A percentile compares a stretch with the other conserved stretches of the same genome.
phyloP scores from a whole-genome alignment of 768 basidiomycete species.

The Calocybe cyanea region DNA sequence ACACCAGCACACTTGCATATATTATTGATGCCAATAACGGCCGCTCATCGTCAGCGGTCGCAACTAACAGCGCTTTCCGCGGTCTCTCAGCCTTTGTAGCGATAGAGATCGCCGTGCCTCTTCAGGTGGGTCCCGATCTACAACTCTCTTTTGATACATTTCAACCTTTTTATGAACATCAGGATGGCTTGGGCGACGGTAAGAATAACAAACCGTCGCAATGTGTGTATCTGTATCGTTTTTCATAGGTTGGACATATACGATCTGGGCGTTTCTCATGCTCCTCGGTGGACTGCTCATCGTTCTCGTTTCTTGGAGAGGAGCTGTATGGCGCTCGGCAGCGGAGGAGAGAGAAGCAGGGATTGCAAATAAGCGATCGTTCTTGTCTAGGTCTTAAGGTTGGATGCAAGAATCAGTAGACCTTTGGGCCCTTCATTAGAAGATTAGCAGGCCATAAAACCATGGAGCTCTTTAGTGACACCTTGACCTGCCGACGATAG shows the following conservation, averaged over 20 bases:
- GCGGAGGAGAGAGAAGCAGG: constrained; percentile 40
- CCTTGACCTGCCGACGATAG: too few species aligned
- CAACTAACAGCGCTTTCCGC: constrained; percentile 73
- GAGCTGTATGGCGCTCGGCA: constrained; percentile 52
- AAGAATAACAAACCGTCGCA: constrained; percentile 12
- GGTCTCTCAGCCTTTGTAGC: constrained; percentile 66
- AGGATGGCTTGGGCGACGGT: constrained; percentile 76
- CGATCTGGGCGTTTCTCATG: constrained; percentile 53
- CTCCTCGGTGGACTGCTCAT: constrained; percentile 50
- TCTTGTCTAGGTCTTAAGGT: too few species aligned
- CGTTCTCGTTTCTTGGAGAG: constrained; percentile 58
- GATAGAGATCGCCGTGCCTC: constrained; percentile 68
- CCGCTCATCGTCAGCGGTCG: constrained; percentile 70
- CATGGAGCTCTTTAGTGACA: too few species aligned
- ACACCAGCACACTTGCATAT: constrained; percentile 73
- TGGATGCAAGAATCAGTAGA: too few species aligned
- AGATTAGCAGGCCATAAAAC: too few species aligned
- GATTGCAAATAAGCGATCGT: too few species aligned
- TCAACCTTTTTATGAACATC: neutral
- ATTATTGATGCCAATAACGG: constrained; percentile 86
- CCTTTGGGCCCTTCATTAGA: too few species aligned
- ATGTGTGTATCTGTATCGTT: neutral
- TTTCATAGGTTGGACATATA: constrained; percentile 58
- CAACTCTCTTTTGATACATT: too few species aligned
- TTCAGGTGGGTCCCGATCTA: constrained; percentile 44